Evolutionary conservation across 2,329 filamentous ascomycete species (phyloP), one percentile per base, ranked within the genome.

Genomic region (Alternaria atra): DNA sequence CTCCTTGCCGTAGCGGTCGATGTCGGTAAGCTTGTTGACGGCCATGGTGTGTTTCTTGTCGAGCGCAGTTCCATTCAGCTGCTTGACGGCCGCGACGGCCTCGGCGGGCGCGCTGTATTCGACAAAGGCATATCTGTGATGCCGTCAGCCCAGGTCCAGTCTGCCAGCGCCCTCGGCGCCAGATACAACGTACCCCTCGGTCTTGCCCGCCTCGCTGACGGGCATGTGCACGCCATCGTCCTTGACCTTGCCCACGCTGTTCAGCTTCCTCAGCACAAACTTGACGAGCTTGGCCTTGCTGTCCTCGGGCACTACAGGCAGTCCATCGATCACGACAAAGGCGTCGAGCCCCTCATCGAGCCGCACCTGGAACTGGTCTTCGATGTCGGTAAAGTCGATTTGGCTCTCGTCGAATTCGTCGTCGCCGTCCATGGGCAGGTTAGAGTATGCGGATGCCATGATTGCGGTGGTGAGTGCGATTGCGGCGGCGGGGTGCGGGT

Each of bases 21-120:
- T 94, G 78, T 99, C 95, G 73, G 94, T 97, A 73, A 99, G 87
- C 83, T 99, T 99, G 89, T 99, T 99, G 73, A 99, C 94, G 66
- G 90, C 87, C 72, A 99, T 88, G 53, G 88, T 97, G 86, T 99
- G 94, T 84, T 90, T 97, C 87, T 96, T 98, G 84, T 99, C 95
- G 74, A 99, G 91, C 44, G 94, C 88, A 6, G 91, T 89, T 73
- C 89, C 88, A 80, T 99, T 90, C 61, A 99, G 90, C 74, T 91
- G 89, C 80, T 97, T 94, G 72, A 94, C 92, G 58, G 94, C 95
- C 55, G 92, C 92, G 58, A 92, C 86, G 29, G 95, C 95, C 84
- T 98, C 94, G 76, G 91, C 92, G 58, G 95, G 86, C 12, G 93
- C 93, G 65, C 93, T 91, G 82, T 94, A 99, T 80, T 99, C 95